Percentiles rank a stretch among this genome's conserved stretches.
Evolutionary conservation across 129 eudicot species (phyloP).

Genomic region (Dittrichia graveolens): DNA sequence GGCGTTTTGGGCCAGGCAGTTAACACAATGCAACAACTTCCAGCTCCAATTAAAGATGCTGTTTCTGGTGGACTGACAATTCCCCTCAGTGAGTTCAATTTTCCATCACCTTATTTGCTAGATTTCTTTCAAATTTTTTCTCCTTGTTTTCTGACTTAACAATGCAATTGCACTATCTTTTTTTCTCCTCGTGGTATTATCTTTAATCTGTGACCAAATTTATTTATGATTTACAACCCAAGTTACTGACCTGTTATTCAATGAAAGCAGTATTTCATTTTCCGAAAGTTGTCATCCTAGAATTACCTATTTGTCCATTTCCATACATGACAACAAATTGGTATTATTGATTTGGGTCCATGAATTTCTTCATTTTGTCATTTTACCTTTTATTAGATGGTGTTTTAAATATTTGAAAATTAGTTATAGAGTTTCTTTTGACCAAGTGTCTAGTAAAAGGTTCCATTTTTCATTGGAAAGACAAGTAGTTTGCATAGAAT

Average conservation of each 20-base stretch:
- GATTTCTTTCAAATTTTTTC: background rate
- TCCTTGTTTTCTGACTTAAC: background rate
- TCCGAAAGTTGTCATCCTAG: background rate
- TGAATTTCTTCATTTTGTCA: background rate
- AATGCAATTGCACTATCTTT: background rate
- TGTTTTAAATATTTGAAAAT: background rate
- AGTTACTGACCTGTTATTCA: too few relatives aligned
- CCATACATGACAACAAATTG: background rate
- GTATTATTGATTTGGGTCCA: background rate
- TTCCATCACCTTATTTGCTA: background rate
- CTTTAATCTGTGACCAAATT: too few relatives aligned
- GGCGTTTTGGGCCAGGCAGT: constrained; percentile 73
- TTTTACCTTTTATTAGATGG: too few relatives aligned
- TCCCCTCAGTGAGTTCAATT: constrained; percentile 73
- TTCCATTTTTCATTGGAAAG: background rate
- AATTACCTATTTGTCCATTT: background rate
- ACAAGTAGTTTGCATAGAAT: background rate
- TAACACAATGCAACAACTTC: constrained; percentile 86
- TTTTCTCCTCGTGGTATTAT: too few relatives aligned
- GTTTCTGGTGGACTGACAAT: constrained; percentile 66
- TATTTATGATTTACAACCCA: too few relatives aligned
- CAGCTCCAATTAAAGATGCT: constrained; percentile 58
- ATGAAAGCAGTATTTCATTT: background rate
- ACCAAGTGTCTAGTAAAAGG: constrained; percentile 6
- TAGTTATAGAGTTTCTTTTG: background rate